phyloP scores from a whole-genome alignment of 1,284 basidiomycete species.

The Lentinus polychrous region DNA sequence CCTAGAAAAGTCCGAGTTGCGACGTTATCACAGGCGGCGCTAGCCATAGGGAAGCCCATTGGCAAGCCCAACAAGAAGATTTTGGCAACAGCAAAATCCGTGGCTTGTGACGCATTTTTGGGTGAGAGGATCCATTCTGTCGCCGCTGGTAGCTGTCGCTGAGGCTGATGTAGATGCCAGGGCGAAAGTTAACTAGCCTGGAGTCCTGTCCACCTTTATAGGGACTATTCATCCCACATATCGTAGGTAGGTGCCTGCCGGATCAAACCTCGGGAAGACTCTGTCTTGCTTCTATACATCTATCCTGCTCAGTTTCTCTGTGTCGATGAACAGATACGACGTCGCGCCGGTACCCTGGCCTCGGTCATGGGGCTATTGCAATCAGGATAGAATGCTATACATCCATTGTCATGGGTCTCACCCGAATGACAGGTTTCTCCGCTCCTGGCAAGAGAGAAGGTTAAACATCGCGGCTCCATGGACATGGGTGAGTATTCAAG shows the following conservation, averaged over 20 bases:
- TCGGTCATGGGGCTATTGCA: constrained; percentile 7
- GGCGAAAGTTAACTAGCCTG: background rate
- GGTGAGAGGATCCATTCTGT: too few species aligned
- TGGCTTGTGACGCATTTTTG: too few species aligned
- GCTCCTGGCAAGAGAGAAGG: constrained; percentile 17
- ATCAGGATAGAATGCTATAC: too few species aligned
- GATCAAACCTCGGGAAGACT: too few species aligned
- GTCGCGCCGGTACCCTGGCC: background rate
- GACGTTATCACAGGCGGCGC: too few species aligned
- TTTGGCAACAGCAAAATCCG: too few species aligned
- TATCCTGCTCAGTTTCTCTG: background rate
- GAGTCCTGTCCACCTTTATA: constrained; percentile 4
- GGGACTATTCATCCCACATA: constrained; percentile 5
- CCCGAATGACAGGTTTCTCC: constrained; percentile 22
- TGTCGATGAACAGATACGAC: background rate
- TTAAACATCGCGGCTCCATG: constrained; percentile 20
- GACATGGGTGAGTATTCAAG: constrained; percentile 4
- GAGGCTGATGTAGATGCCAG: background rate
- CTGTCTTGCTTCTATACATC: background rate
- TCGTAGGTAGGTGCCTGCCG: background rate
- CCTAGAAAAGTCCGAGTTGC: too few species aligned
- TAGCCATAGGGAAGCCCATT: too few species aligned
- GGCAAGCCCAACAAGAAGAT: too few species aligned
- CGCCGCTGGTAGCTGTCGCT: background rate
- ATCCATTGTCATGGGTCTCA: constrained; percentile 11